These are phyloP conservation scores for Ustilaginoidea virens DNA, from an alignment of 2,329 filamentous ascomycete genomes.

Conservation along the genomic window DNA sequence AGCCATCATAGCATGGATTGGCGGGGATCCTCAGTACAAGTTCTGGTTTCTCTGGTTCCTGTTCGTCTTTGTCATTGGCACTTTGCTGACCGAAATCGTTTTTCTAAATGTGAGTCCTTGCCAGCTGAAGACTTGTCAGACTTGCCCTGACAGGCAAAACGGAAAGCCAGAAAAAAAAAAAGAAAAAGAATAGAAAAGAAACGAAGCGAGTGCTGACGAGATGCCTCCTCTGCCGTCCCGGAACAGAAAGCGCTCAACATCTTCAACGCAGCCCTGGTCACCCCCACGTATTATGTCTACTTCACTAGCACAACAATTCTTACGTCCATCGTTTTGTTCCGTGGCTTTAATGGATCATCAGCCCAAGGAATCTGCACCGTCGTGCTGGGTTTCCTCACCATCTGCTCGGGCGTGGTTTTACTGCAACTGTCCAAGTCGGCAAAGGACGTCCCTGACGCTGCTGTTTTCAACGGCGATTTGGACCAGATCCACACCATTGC, in stretches of 20 bases:
- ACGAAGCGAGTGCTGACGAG: too few species aligned
- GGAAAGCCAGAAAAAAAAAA: too few species aligned
- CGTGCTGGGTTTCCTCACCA: conserved; percentile 83
- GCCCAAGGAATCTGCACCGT: conserved; percentile 71
- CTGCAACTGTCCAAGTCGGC: conserved; percentile 95
- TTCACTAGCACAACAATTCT: conserved; percentile 94
- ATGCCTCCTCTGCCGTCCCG: too few species aligned
- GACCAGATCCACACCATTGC: conserved; percentile 92
- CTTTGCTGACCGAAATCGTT: conserved; percentile 83
- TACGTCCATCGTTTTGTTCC: conserved; percentile 82
- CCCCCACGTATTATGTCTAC: conserved; percentile 96
- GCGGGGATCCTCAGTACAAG: conserved; percentile 78
- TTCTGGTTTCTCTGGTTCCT: conserved; percentile 94
- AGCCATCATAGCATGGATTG: conserved; percentile 75
- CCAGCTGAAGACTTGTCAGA: too few species aligned
- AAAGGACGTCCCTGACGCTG: conserved; percentile 89
- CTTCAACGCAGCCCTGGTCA: conserved; percentile 93
- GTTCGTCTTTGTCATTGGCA: conserved; percentile 78
- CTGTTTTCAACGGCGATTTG: conserved; percentile 82
- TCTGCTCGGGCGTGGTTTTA: conserved; percentile 83
- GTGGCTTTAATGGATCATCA: conserved; percentile 83
- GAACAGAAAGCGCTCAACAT: conserved; percentile 95
- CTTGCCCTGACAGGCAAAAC: too few species aligned
- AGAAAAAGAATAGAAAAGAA: too few species aligned
- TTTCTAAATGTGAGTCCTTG: conserved; percentile 81